Percentiles rank a stretch among this genome's conserved stretches.
Evolutionary conservation across 495 filamentous ascomycete genomes (phyloP).

Genomic region (Pseudoneurospora amorphoporcata): DNA sequence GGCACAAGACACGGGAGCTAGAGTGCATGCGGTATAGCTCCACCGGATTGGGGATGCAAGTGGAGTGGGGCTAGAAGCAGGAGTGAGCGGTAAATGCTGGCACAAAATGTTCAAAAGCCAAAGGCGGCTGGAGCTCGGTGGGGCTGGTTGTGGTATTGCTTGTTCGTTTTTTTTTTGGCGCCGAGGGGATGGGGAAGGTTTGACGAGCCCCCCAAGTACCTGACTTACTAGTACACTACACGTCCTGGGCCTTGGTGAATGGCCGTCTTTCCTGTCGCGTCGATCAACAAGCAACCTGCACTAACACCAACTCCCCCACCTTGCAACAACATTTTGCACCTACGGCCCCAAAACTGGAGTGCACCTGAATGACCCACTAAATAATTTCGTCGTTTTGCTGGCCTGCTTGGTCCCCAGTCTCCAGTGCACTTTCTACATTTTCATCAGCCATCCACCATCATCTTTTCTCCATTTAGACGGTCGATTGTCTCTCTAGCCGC

Average conservation of each 20-base stretch:
- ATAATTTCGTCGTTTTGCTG: not conserved
- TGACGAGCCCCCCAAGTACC: not conserved
- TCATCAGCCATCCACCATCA: not conserved
- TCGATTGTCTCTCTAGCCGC: not conserved
- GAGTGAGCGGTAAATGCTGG: slow-evolving; percentile 9
- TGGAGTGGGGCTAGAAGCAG: not conserved
- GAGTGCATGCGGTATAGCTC: not conserved
- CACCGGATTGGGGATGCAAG: not conserved
- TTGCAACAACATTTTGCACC: not conserved
- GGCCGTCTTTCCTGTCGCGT: not conserved
- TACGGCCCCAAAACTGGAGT: not conserved
- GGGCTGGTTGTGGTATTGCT: not conserved
- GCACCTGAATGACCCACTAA: not conserved
- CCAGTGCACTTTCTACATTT: not conserved
- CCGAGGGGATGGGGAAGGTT: not conserved
- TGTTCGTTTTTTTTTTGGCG: not conserved
- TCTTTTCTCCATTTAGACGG: not conserved
- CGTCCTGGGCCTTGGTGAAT: not conserved
- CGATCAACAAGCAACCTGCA: not conserved
- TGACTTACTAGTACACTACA: not conserved
- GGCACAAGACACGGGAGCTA: not conserved
- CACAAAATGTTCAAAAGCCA: not conserved
- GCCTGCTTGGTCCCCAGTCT: not conserved
- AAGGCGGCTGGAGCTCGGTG: not conserved
- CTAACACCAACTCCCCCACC: not conserved